Evolutionary conservation across 257 asterid genomes (phyloP), one percentile per base, ranked within the genome.

Genomic region (Scutellaria minor): DNA sequence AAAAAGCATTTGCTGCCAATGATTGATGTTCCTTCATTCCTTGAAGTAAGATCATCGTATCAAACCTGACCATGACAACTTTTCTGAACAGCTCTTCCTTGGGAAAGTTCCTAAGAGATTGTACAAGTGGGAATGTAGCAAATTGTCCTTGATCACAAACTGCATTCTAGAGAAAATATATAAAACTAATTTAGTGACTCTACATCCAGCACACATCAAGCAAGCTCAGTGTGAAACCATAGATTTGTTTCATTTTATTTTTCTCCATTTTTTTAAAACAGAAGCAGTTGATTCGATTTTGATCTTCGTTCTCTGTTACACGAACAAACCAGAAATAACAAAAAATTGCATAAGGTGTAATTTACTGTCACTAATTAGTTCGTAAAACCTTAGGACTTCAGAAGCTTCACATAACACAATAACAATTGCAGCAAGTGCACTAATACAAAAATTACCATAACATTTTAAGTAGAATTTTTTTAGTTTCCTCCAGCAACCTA

Each of bases 1-100:
- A 83, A 66, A 85, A 71, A 13, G 91, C 83, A 82, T 13, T 68
- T 24, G 46, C 78, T 35, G 85, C 83, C 40, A 64, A 74, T 47
- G 83, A 73, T 50, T 72, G 78, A 13, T 71, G 78, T 56, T 75
- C 84, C 76, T 64, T 73, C 71, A 66, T 66, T 61, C 82, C 81
- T 65, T 74, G 70, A 64, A 77, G 83, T 64, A 89, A 37, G 77
- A 88, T 68, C 73, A 71, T 59, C 39, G 88, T 35, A 81, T 94
- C 96, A 60, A 87, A 83, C 83, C 97, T 85, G 71, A 94, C 97
- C 92, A 94, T 79, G 75, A 89, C 93, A 76, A 83, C 87, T 80
- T 91, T 91, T 51, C 85, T 41, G 8, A 66, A 66, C 6, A 94
- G 83, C 70, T 91, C 92, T 66, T 83, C 84, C 74, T 71, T 77